Percentiles rank a stretch among this genome's conserved stretches.
These are phyloP conservation scores for Elsinoe necatrix DNA, from an alignment of 2,329 filamentous ascomycete genomes.

Conservation along the genomic window DNA sequence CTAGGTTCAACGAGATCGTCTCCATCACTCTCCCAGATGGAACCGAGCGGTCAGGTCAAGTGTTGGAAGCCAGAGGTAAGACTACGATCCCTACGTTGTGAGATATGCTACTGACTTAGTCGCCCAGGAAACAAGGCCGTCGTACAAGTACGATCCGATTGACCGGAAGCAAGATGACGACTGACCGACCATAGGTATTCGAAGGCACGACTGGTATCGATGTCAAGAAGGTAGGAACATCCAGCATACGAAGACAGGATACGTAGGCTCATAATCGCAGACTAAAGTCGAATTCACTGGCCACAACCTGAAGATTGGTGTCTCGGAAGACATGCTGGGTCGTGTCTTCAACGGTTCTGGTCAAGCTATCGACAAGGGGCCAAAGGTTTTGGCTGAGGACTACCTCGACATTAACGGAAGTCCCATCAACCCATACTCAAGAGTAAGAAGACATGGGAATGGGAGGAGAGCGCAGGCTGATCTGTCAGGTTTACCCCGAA, in stretches of 20 bases:
- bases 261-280: conserved; percentile 39
- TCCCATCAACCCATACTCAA: conserved; percentile 95
- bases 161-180: neutral
- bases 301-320: conserved; percentile 94
- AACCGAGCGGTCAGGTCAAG: conserved; percentile 84
- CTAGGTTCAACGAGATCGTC: conserved; percentile 95
- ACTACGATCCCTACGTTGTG: neutral
- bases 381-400: conserved; percentile 94
- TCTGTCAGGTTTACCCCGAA: conserved; percentile 79
- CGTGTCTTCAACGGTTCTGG: conserved; percentile 98
- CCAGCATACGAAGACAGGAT: neutral
- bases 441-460: conserved; percentile 50
- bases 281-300: conserved; percentile 97
- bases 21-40: conserved; percentile 93
- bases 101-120: neutral
- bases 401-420: conserved; percentile 98
- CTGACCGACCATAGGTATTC: conserved; percentile 60
- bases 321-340: conserved; percentile 98
- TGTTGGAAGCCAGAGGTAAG: conserved; percentile 91
- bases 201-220: conserved; percentile 96
- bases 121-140: conserved; percentile 78
- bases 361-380: conserved; percentile 96
- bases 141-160: conserved; percentile 62
- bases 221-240: conserved; percentile 70
- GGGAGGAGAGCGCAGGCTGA: neutral